These are phyloP conservation scores for Lentinula sp. DNA, from an alignment of 768 basidiomycete genomes.

Conservation along the genomic window DNA sequence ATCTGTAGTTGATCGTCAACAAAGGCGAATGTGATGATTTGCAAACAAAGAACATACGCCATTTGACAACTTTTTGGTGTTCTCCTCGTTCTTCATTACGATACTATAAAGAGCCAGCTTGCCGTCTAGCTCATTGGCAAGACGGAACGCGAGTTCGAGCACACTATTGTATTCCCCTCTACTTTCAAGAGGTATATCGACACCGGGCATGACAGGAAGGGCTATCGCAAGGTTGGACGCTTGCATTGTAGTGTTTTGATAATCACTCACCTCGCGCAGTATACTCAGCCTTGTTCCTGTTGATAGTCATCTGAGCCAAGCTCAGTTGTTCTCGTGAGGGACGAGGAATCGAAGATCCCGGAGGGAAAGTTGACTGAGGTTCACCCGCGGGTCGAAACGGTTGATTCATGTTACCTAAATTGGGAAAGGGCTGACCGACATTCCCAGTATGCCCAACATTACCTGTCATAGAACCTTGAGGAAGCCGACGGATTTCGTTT, in stretches of 20 bases:
- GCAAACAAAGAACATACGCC: conserved; percentile 39
- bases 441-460: not conserved
- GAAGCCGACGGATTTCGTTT: conserved; percentile 14
- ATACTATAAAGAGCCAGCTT: conserved; percentile 42
- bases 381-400: not conserved
- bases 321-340: not conserved
- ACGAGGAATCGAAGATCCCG: not conserved
- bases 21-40: conserved; percentile 8
- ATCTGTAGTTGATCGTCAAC: conserved; percentile 12
- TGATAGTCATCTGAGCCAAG: conserved; percentile 5
- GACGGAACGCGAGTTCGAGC: conserved; percentile 43
- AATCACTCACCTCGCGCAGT: conserved; percentile 4
- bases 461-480: not conserved
- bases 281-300: conserved; percentile 7
- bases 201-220: conserved; percentile 23
- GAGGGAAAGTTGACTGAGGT: not conserved
- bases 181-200: conserved; percentile 47
- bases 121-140: conserved; percentile 40
- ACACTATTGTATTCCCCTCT: conserved; percentile 43
- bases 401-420: not conserved
- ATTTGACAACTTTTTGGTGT: conserved; percentile 42
- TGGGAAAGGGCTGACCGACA: not conserved
- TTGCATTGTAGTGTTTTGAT: not conserved
- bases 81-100: conserved; percentile 40
- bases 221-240: conserved; percentile 19